Conservation (phyloP, 2,329 filamentous ascomycete species). For the Graphilbum ipis-grandicollis region DNA sequence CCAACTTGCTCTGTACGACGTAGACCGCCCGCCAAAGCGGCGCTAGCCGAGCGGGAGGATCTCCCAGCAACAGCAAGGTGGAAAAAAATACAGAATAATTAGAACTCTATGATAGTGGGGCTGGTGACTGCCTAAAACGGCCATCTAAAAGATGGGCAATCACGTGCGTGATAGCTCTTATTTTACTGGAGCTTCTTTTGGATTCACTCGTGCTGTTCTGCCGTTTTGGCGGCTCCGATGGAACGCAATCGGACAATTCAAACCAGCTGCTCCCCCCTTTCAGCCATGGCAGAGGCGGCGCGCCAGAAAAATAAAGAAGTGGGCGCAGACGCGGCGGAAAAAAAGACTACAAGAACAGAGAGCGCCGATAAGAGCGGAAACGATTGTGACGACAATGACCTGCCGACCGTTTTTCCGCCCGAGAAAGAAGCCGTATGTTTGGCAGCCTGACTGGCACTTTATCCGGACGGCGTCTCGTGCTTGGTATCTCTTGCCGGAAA, state of each 20-base stretch:
- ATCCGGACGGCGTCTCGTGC: too few relatives aligned
- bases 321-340: background rate
- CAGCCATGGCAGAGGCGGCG: background rate
- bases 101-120: too few relatives aligned
- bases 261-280: too few relatives aligned
- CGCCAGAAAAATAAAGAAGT: too few relatives aligned
- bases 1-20: too few relatives aligned
- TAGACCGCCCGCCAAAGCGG: too few relatives aligned
- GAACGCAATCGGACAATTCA: too few relatives aligned
- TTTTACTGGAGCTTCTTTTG: background rate
- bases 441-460: too few relatives aligned
- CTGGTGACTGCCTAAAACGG: background rate
- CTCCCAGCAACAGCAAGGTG: background rate
- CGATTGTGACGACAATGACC: slow-evolving; percentile 12
- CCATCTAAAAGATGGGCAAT: background rate
- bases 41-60: background rate
- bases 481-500: too few relatives aligned
- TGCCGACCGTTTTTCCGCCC: slow-evolving; percentile 23
- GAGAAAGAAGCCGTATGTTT: slow-evolving; percentile 29
- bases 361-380: slow-evolving; percentile 14
- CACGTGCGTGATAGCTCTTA: background rate
- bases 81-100: too few relatives aligned
- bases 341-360: slow-evolving; percentile 4
- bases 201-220: too few relatives aligned
- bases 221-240: too few relatives aligned